phyloP scores from a whole-genome alignment of 1,284 basidiomycete genomes.

The Tilletia caries region DNA sequence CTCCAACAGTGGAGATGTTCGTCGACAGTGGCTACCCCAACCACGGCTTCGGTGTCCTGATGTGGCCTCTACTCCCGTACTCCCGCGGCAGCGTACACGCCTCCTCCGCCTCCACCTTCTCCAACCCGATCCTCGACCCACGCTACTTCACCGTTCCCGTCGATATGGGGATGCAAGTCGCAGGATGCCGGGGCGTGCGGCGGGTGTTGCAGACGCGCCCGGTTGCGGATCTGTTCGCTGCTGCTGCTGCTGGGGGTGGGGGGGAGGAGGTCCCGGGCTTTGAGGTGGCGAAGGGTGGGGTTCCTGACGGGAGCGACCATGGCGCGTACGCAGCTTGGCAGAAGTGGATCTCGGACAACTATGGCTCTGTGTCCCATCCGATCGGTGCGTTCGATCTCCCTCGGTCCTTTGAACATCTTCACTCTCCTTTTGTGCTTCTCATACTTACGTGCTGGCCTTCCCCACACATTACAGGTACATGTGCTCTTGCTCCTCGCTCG shows the following conservation, averaged over 20 bases:
- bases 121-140: constrained; percentile 23
- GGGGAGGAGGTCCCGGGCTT: constrained; percentile 53
- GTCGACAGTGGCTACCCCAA: constrained; percentile 39
- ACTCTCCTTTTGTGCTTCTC: too few relatives aligned
- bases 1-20: constrained; percentile 38
- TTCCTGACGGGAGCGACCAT: constrained; percentile 31
- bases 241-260: too few relatives aligned
- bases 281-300: constrained; percentile 13
- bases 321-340: constrained; percentile 37
- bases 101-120: constrained; percentile 24
- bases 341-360: constrained; percentile 52
- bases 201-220: constrained; percentile 44
- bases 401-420: too few relatives aligned
- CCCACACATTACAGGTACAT: too few relatives aligned
- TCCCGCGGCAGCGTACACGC: constrained; percentile 37
- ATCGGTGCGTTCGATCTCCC: constrained; percentile 66
- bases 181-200: constrained; percentile 45
- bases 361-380: constrained; percentile 59
- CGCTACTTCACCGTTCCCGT: constrained; percentile 34
- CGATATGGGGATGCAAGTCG: constrained; percentile 53
- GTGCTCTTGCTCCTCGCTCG: constrained; percentile 63
- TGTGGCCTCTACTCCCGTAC: constrained; percentile 44
- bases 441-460: too few relatives aligned
- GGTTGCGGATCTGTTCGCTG: constrained; percentile 32
- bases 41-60: constrained; percentile 36